A percentile compares a stretch with the other conserved stretches of the same genome.
phyloP scores from a whole-genome alignment of 805 yeast species.

The Teunomyces cretensis region DNA sequence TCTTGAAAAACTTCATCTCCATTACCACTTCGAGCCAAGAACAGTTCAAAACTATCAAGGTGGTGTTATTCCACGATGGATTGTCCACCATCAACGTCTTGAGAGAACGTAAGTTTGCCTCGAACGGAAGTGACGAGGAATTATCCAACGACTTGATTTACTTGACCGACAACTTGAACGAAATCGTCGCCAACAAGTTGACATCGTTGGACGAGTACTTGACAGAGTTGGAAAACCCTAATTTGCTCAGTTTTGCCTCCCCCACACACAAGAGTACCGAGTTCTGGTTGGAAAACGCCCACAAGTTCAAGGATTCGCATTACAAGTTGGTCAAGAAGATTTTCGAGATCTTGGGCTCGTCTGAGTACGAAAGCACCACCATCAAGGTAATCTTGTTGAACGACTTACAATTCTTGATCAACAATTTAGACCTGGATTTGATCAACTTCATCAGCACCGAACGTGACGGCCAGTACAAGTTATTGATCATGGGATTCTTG shows the following conservation, averaged over 20 bases:
- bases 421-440: conserved; percentile 40
- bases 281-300: conserved; percentile 85
- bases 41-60: conserved; percentile 55
- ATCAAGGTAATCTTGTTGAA: conserved; percentile 39
- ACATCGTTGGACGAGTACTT: conserved; percentile 91
- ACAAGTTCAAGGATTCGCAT: conserved; percentile 71
- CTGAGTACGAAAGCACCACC: conserved; percentile 18
- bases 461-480: conserved; percentile 61
- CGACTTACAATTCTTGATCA: conserved; percentile 43
- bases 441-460: conserved; percentile 34
- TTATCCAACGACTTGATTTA: conserved; percentile 67
- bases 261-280: conserved; percentile 89
- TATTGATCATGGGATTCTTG: conserved; percentile 81
- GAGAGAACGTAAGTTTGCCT: conserved; percentile 84
- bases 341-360: conserved; percentile 46
- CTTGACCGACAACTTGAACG: conserved; percentile 61
- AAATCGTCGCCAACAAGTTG: conserved; percentile 66
- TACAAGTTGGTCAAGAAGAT: conserved; percentile 71
- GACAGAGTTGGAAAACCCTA: conserved; percentile 77
- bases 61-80: conserved; percentile 74
- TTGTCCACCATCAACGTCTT: conserved; percentile 65
- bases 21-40: conserved; percentile 28
- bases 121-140: conserved; percentile 71
- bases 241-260: conserved; percentile 70
- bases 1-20: conserved; percentile 59